These are phyloP conservation scores for Ogataea zsoltii DNA, from an alignment of 805 yeast species.

Conservation along the genomic window DNA sequence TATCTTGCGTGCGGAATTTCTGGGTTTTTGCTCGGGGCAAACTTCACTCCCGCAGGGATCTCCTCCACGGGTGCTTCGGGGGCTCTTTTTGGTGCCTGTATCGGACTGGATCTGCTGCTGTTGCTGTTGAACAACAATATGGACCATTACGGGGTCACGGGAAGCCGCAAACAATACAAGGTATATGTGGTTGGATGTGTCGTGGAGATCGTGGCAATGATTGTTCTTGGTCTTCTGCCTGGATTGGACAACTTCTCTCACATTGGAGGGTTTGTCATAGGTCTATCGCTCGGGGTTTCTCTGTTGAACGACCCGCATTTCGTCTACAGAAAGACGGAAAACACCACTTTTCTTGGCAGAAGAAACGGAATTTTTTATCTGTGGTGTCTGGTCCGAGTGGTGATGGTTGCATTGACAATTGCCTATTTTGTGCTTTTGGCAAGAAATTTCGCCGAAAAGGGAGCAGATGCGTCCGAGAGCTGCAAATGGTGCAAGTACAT, in stretches of 20 bases:
- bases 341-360: conserved; percentile 10
- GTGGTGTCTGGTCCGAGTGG: conserved; percentile 55
- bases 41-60: conserved; percentile 65
- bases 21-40: conserved; percentile 69
- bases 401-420: conserved; percentile 45
- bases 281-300: conserved; percentile 49
- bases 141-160: conserved; percentile 43
- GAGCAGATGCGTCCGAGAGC: conserved; percentile 40
- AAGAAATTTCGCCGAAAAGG: conserved; percentile 48
- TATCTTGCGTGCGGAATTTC: conserved; percentile 63
- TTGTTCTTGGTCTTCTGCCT: conserved; percentile 67
- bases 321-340: conserved; percentile 21
- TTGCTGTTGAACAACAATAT: conserved; percentile 48
- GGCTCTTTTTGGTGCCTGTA: conserved; percentile 61
- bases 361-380: conserved; percentile 38
- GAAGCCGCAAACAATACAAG: conserved; percentile 38
- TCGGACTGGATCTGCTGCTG: conserved; percentile 60
- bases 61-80: conserved; percentile 75
- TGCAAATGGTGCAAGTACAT: conserved; percentile 77
- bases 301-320: conserved; percentile 59
- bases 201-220: conserved; percentile 57
- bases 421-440: conserved; percentile 52
- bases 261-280: conserved; percentile 72
- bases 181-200: conserved; percentile 47
- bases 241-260: conserved; percentile 77